Evolutionary conservation across 2,329 filamentous ascomycete species (phyloP), one percentile per base, ranked within the genome.

Genomic region (Colletotrichum sp.): DNA sequence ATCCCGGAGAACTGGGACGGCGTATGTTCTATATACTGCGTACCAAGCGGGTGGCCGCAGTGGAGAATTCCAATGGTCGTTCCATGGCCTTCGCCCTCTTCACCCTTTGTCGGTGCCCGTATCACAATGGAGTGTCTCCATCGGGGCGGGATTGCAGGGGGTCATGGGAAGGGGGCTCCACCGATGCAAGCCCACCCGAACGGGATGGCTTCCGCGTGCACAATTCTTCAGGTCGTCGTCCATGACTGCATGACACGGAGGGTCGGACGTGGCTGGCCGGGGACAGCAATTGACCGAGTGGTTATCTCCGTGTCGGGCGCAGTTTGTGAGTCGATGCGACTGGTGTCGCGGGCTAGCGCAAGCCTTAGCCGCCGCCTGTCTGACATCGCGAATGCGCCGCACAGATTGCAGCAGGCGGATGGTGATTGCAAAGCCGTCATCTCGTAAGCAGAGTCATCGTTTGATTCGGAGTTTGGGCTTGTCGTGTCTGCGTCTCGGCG

Each of bases 41-140:
- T 52, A 21, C 55, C 18, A 70, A 32, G n/a, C 52, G n/a, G 55
- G 62, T 65, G 70, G 70, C 28, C 44, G 30, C 39, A 34, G 73
- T 73, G 70, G 64, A 36, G n/a, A 65, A 73, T 75, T 66, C 70
- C 52, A 76, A 65, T 74, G 70, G 8, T 65, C 44, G 24, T 60
- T 74, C 74, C 71, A 76, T 69, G 32, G 44, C 64, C 70, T 76
- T 76, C 66, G 62, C 70, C 63, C 64, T 76, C 64, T 73, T 76
- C 66, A 67, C 70, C 63, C 70, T 76, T 69, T 65, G 73, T 60
- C 70, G 73, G 63, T 60, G 70, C 34, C 60, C 68, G 30, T 71
- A 72, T 72, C 69, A 72, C 52, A 70, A 75, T 44, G 39, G 64
- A 32, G 30, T 21, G 44, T 34, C 64, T 65, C 49, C 70, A 69